A percentile compares a stretch with the other conserved stretches of the same genome.
Conservation (phyloP, 768 basidiomycete genomes). For the Strobilomyces echinocephalus region DNA sequence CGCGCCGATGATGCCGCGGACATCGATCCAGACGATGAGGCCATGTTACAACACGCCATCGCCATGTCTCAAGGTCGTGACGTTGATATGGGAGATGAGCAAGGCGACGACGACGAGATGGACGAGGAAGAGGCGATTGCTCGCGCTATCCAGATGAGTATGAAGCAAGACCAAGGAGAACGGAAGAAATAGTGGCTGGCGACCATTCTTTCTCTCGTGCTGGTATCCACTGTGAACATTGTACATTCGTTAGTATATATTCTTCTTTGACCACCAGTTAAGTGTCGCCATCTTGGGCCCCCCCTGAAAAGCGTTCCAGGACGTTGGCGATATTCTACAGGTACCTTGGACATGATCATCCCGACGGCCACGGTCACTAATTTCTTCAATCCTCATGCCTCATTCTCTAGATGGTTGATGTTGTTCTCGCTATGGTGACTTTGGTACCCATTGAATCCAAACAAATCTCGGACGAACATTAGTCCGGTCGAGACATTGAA, state of each 20-base stretch:
- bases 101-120: constrained; percentile 63
- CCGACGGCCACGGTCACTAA: too few relatives aligned
- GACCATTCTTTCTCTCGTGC: background rate
- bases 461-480: too few relatives aligned
- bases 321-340: too few relatives aligned
- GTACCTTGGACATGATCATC: too few relatives aligned
- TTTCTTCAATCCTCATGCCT: too few relatives aligned
- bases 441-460: too few relatives aligned
- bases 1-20: constrained; percentile 34
- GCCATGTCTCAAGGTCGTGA: constrained; percentile 63
- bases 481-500: too few relatives aligned
- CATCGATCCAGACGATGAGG: constrained; percentile 73
- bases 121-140: constrained; percentile 89
- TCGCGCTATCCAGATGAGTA: constrained; percentile 90
- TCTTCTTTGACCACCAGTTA: background rate
- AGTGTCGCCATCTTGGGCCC: background rate
- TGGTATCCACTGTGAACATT: background rate
- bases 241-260: constrained; percentile 3
- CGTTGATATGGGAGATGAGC: constrained; percentile 44
- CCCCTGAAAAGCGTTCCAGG: background rate
- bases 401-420: too few relatives aligned
- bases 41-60: constrained; percentile 69
- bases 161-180: constrained; percentile 56
- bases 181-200: constrained; percentile 33
- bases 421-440: too few relatives aligned